These are phyloP conservation scores for Ceratobasidium theobromae DNA, from an alignment of 1,284 basidiomycete genomes.

Conservation along the genomic window DNA sequence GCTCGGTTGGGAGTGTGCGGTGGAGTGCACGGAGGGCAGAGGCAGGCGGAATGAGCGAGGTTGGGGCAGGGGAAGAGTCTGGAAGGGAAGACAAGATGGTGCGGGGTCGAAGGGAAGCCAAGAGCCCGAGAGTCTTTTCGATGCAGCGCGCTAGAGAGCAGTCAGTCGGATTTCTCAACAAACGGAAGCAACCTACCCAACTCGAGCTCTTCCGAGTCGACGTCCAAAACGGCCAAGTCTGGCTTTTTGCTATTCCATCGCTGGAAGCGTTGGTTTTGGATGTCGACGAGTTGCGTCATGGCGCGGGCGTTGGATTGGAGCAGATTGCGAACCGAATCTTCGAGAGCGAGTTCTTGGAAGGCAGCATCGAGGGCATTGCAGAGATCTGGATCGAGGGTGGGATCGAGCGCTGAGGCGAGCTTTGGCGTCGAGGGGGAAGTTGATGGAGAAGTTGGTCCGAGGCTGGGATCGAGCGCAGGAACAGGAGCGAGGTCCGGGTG, in stretches of 20 bases:
- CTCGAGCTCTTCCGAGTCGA: conserved; percentile 72
- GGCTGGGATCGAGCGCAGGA: conserved; percentile 3
- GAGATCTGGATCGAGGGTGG: background rate
- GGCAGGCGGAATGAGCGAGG: conserved; percentile 60
- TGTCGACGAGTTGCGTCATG: conserved; percentile 58
- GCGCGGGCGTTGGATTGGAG: conserved; percentile 64
- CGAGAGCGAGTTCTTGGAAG: conserved; percentile 60
- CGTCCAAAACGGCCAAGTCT: conserved; percentile 52
- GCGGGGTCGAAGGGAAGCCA: conserved; percentile 69
- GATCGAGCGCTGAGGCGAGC: background rate
- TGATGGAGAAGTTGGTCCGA: background rate
- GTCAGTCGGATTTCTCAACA: conserved; percentile 24
- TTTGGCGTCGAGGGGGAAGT: background rate
- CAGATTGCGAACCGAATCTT: conserved; percentile 64
- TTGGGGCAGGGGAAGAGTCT: conserved; percentile 37
- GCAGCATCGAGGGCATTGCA: conserved; percentile 54
- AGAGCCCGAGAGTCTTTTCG: conserved; percentile 62
- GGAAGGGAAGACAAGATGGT: conserved; percentile 43
- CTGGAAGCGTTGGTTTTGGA: conserved; percentile 58
- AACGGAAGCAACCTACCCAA: conserved; percentile 54
- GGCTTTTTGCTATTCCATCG: conserved; percentile 46
- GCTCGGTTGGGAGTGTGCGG: conserved; percentile 60
- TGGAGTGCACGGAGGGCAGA: conserved; percentile 65
- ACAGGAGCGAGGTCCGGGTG: conserved; percentile 1
- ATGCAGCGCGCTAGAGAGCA: conserved; percentile 63